A percentile compares a stretch with the other conserved stretches of the same genome.
These are phyloP conservation scores for Wallemia ichthyophaga DNA, from an alignment of 1,284 basidiomycete species.

Conservation along the genomic window DNA sequence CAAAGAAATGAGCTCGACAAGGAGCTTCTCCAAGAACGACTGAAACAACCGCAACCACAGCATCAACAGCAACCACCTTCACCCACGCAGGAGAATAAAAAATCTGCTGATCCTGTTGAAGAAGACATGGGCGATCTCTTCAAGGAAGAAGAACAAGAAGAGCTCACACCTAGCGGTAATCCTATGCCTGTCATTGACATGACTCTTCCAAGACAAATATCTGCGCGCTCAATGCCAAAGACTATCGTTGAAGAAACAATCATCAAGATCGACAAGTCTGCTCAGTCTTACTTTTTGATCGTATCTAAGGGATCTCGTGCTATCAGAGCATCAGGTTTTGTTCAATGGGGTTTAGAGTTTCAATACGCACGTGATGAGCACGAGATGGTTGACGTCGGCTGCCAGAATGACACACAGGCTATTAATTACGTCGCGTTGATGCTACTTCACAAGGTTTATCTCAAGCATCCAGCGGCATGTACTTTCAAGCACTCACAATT, in stretches of 20 bases:
- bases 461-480: slow-evolving; percentile 12
- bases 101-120: not conserved
- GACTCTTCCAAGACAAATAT: slow-evolving; percentile 35
- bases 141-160: not conserved
- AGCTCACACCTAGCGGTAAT: not conserved
- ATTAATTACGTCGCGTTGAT: slow-evolving; percentile 71
- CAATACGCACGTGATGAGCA: slow-evolving; percentile 30
- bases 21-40: slow-evolving; percentile 22
- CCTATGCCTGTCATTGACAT: not conserved
- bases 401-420: slow-evolving; percentile 43
- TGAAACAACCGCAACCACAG: slow-evolving; percentile 18
- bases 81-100: not conserved
- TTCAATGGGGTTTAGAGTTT: slow-evolving; percentile 30
- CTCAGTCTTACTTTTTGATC: slow-evolving; percentile 33
- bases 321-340: slow-evolving; percentile 33
- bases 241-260: slow-evolving; percentile 34
- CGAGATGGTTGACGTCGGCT: slow-evolving; percentile 60
- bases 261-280: slow-evolving; percentile 30
- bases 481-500: slow-evolving; percentile 23
- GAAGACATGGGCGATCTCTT: not conserved
- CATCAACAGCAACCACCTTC: not conserved
- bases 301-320: slow-evolving; percentile 37
- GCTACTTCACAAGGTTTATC: slow-evolving; percentile 37
- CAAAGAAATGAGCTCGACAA: slow-evolving; percentile 21
- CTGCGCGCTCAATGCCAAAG: slow-evolving; percentile 36